Base-by-base conservation (phyloP, 1,284 basidiomycete species). In the Mycena sp. region DNA sequence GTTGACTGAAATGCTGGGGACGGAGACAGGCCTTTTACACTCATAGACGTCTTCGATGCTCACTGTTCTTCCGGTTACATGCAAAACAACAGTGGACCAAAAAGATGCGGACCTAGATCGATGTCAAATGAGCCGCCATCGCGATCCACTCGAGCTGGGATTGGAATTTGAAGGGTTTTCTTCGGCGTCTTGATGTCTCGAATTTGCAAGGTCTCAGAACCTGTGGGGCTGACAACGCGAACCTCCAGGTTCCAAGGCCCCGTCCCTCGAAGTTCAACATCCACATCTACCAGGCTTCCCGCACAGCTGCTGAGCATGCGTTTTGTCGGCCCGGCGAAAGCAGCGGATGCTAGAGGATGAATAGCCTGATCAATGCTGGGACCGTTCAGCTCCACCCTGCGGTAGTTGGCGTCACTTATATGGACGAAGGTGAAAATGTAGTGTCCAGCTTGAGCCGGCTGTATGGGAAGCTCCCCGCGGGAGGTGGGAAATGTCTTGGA, bases 31-130 rank as follows among this genome's bases (percentile, higher is more conserved):
- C 41, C 93, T 86, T 71, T 92, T 92, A 77, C 97, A 99, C 21
- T 92, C 92, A 71, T 94, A 94, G 2, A 87, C 88, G 77, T 99
- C 97, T 73, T 94, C 92, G 40, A 98, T 87, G 69, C 88, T 93
- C 61, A 93, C 91, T 92, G 68, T 40, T 46, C 16, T 28, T 45
- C 56, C 44, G 32, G 37, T 44, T 17, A 25, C 17, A 25, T 16
- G 26, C 37, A 58, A 55, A 28, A 41, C 21, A 35, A 5, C 40
- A 16, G 10, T 40, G 26, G 17, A 45, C 26, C 37, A 19, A 44
- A 2, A 41, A 30, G 21, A 75, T 35, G 35, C 83, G 67, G 69
- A 91, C 91, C 84, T 54, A 96, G 80, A 70, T 92, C 90, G 58
- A 96, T 86, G 59, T 94, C 92, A 72, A 96, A 93, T 2, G 81